phyloP scores from a whole-genome alignment of 805 yeast species.

The Lipomyces lipofer region DNA sequence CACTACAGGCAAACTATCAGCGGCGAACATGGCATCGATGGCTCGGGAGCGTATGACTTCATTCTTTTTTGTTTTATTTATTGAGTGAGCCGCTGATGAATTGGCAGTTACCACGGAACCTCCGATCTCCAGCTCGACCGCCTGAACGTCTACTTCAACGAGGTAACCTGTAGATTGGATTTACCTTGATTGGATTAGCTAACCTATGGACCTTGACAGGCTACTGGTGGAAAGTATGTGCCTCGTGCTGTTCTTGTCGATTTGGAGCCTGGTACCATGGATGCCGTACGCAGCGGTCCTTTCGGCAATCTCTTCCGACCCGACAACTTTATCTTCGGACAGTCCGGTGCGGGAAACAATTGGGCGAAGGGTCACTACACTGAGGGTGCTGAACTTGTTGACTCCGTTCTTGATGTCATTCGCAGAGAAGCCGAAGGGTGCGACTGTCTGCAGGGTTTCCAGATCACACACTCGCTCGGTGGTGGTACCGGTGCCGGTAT shows the following conservation, averaged over 20 bases:
- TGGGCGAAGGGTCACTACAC: conserved; percentile 99
- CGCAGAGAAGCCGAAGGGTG: conserved; percentile 94
- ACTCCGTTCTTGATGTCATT: conserved; percentile 85
- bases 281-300: conserved; percentile 72
- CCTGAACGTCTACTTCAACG: conserved; percentile 82
- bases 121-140: conserved; percentile 44
- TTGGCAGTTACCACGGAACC: conserved; percentile 37
- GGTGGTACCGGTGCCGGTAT: conserved; percentile 98
- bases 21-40: conserved; percentile 35
- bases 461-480: conserved; percentile 77
- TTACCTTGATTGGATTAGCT: background rate
- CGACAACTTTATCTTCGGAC: conserved; percentile 86
- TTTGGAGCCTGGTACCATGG: conserved; percentile 93
- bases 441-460: conserved; percentile 94
- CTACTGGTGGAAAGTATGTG: conserved; percentile 82
- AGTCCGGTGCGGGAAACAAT: conserved; percentile 92
- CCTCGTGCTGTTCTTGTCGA: conserved; percentile 94
- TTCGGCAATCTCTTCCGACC: conserved; percentile 89
- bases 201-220: conserved; percentile 40
- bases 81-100: background rate
- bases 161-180: conserved; percentile 36
- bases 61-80: background rate
- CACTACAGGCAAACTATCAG: conserved; percentile 34
- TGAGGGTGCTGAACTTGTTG: conserved; percentile 94
- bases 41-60: conserved; percentile 31